These are phyloP conservation scores for Vigna hirtella DNA, from an alignment of 306 rosid genomes.

Conservation along the genomic window DNA sequence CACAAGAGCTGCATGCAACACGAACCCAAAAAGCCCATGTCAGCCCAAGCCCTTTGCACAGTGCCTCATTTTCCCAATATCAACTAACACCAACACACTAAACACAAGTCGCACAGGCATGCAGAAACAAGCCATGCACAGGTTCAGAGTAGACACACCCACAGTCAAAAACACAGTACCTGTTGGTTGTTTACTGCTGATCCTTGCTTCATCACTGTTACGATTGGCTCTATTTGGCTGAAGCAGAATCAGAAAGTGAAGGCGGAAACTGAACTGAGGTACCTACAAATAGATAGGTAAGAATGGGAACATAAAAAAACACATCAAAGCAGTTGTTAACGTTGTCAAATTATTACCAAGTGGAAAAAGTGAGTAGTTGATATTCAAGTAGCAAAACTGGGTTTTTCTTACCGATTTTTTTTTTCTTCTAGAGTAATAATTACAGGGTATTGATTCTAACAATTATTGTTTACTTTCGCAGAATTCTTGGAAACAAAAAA, in stretches of 20 bases:
- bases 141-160: conserved; percentile 6
- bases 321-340: conserved; percentile 7
- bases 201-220: conserved; percentile 57
- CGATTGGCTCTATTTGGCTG: conserved; percentile 15
- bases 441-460: neutral
- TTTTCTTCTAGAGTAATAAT: neutral
- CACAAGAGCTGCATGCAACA: conserved; percentile 77
- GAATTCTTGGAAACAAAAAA: neutral
- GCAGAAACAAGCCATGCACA: conserved; percentile 21
- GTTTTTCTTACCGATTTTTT: neutral
- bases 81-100: conserved; percentile 30
- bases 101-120: neutral
- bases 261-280: neutral
- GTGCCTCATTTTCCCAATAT: conserved; percentile 49
- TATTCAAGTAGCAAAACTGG: neutral
- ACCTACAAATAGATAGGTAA: conserved; percentile 11
- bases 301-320: neutral
- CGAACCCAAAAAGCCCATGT: conserved; percentile 59
- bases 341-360: neutral
- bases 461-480: neutral
- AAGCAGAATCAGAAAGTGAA: conserved; percentile 37
- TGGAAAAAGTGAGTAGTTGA: neutral
- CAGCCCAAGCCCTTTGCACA: conserved; percentile 59
- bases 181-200: conserved; percentile 59
- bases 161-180: conserved; percentile 47